Base-by-base conservation (phyloP, 345 rosid species). In the Psidium friedrichsthalianum region DNA sequence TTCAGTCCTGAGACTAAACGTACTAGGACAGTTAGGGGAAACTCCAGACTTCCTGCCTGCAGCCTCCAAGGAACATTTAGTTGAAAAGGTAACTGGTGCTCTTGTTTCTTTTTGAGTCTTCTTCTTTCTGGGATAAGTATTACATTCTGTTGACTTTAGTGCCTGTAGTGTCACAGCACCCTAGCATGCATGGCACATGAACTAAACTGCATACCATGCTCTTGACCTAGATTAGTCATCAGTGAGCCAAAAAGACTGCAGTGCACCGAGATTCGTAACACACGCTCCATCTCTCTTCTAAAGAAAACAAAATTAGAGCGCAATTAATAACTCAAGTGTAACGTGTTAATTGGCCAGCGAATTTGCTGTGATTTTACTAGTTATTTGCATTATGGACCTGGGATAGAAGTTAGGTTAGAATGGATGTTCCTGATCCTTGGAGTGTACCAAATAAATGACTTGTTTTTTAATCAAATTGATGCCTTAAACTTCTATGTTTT, bases 51-150 rank as follows among this genome's bases (percentile, higher is more conserved):
- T n/a, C 55, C 86, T 88, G 88, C 93, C 51, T 44, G 76, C 87
- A 74, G 56, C 94, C 95, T 85, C 98, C 99, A 1, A 95, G 91
- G 98, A 94, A 59, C 89, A 91, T 83, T 91, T 97, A 54, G 92
- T 97, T 81, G 96, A 95, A 85, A 93, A 93, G 91, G 97, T 88
- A 90, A 93, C 96, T 64, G 57, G 61, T 3, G n/a, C 58, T 82
- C 42, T 51, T 18, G 84, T 55, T 18, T 53, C 56, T 82, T 29
- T 20, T 32, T 16, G 42, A 32, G 40, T 52, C 44, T 82, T 82
- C 42, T 82, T 82, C 58, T 82, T 53, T 36, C 47, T 5, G 9
- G 18, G 61, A 82, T 82, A 64, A 64, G 44, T 32, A 7, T 64
- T 64, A 32, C 11, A 32, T 64, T 64, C 76, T 4, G 44, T 11